These are phyloP conservation scores for Epithele typhae DNA, from an alignment of 768 basidiomycete species.

Conservation along the genomic window DNA sequence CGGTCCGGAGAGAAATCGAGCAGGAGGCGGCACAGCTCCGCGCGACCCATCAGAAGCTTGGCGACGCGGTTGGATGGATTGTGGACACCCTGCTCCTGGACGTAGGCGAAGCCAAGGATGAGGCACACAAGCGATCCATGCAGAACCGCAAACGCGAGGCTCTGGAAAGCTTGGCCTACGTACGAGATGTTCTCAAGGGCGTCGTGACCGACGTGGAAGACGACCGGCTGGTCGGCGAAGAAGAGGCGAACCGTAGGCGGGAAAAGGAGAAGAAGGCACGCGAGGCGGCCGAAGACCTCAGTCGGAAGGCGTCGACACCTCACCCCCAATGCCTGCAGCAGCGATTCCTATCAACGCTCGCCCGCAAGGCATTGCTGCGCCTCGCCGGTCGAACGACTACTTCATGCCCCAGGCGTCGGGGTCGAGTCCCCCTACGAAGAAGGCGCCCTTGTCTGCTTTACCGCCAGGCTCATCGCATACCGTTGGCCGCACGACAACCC, in stretches of 20 bases:
- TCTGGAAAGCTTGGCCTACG: conserved; percentile 71
- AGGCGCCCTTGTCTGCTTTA: conserved; percentile 9
- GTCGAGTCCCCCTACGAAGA: conserved; percentile 15
- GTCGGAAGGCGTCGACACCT: conserved; percentile 10
- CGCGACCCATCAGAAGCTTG: conserved; percentile 57
- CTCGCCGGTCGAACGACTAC: conserved; percentile 19
- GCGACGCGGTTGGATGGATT: conserved; percentile 69
- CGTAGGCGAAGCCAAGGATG: conserved; percentile 36
- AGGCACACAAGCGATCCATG: conserved; percentile 38
- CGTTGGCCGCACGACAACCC: too few relatives aligned
- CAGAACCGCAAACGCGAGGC: conserved; percentile 53
- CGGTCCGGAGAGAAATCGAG: conserved; percentile 69
- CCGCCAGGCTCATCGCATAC: too few relatives aligned
- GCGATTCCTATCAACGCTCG: conserved; percentile 15
- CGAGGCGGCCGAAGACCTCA: conserved; percentile 18
- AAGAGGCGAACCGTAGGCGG: conserved; percentile 36
- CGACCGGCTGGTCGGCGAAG: conserved; percentile 58
- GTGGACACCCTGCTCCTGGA: conserved; percentile 66
- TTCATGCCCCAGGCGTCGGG: conserved; percentile 14
- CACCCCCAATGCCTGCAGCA: conserved; percentile 21
- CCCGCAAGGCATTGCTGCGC: conserved; percentile 9
- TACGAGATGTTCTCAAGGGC: conserved; percentile 67
- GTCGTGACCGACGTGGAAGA: conserved; percentile 53
- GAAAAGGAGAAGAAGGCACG: conserved; percentile 21
- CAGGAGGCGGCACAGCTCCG: conserved; percentile 53